These are phyloP conservation scores for Nigrospora oryzae DNA, from an alignment of 2,329 filamentous ascomycete species.

Conservation along the genomic window DNA sequence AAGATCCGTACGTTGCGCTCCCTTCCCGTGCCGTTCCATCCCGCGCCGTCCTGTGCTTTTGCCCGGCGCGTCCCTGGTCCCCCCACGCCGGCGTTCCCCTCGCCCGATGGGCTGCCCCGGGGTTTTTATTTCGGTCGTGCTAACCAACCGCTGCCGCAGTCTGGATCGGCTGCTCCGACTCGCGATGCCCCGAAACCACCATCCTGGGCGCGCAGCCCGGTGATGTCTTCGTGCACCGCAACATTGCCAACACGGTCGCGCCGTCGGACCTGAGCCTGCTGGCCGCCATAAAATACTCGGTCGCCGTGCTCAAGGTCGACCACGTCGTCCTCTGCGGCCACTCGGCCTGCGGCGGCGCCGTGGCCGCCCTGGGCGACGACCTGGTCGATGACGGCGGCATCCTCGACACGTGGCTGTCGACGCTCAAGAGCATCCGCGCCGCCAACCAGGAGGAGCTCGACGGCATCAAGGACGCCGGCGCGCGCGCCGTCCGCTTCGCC, in stretches of 20 bases:
- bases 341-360: slow-evolving; percentile 59
- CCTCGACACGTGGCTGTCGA: slow-evolving; percentile 46
- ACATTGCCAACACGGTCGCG: slow-evolving; percentile 79
- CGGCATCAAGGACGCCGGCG: slow-evolving; percentile 41
- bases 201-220: slow-evolving; percentile 71
- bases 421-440: slow-evolving; percentile 34
- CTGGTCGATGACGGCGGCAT: slow-evolving; percentile 37
- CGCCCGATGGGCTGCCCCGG: too few species aligned
- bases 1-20: slow-evolving; percentile 42
- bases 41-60: neutral
- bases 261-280: slow-evolving; percentile 67
- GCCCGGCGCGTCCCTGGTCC: too few species aligned
- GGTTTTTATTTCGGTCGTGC: too few species aligned
- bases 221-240: slow-evolving; percentile 83
- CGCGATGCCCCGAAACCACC: slow-evolving; percentile 75
- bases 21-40: neutral
- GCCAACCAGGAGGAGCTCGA: slow-evolving; percentile 47
- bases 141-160: slow-evolving; percentile 29
- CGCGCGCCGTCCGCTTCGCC: slow-evolving; percentile 53
- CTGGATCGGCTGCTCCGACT: slow-evolving; percentile 85
- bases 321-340: slow-evolving; percentile 66
- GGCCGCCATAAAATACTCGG: slow-evolving; percentile 73
- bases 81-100: too few species aligned
- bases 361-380: slow-evolving; percentile 41
- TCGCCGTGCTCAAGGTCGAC: slow-evolving; percentile 61